These are phyloP conservation scores for Termitomyces sp. DNA, from an alignment of 768 basidiomycete genomes.

Conservation along the genomic window DNA sequence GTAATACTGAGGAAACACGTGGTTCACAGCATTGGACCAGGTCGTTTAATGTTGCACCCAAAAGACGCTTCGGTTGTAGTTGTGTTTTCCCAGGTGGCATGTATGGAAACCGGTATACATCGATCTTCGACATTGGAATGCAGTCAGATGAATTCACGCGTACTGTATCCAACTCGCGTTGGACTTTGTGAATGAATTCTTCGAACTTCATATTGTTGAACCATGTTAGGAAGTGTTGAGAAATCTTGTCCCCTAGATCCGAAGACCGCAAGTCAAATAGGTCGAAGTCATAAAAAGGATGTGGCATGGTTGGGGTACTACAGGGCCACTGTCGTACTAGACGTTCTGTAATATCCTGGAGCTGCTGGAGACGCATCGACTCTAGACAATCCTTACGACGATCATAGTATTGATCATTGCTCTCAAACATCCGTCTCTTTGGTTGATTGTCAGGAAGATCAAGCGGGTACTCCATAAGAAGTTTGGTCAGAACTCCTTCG, in stretches of 20 bases:
- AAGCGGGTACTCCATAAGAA: not conserved
- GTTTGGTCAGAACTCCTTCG: not conserved
- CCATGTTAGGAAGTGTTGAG: not conserved
- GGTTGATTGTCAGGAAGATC: not conserved
- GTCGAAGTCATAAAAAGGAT: not conserved
- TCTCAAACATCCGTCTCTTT: not conserved
- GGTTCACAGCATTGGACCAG: not conserved
- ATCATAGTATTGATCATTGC: not conserved
- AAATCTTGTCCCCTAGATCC: not conserved
- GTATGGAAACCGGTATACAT: not conserved
- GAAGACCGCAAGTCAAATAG: not conserved
- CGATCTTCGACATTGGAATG: not conserved
- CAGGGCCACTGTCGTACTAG: not conserved
- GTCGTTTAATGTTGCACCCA: not conserved
- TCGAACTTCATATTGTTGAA: not conserved
- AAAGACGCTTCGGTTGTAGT: not conserved
- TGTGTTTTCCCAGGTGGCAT: not conserved
- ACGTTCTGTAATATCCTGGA: not conserved
- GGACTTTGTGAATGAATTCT: not conserved
- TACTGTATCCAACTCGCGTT: not conserved
- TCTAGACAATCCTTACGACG: not conserved
- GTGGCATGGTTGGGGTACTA: not conserved
- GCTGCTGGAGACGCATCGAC: not conserved
- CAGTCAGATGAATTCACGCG: not conserved
- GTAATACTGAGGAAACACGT: not conserved